Base-by-base conservation (phyloP, 805 yeast genomes). In the Hanseniaspora thailandica region DNA sequence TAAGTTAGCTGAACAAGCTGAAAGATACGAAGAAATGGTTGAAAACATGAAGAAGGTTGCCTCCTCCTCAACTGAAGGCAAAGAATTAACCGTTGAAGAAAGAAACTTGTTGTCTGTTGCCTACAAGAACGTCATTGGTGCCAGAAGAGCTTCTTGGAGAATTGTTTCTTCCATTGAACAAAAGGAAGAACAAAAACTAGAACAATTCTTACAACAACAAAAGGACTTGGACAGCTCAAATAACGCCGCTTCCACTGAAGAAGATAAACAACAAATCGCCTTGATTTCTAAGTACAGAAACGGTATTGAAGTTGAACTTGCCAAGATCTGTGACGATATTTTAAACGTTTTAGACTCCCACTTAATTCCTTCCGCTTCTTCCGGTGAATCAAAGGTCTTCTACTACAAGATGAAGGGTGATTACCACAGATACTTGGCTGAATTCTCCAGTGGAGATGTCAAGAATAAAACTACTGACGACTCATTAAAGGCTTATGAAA, bases 321-420 rank as follows among this genome's bases (percentile, higher is more conserved):
- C 88, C 60, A 85, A 84, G 70, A 89, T 90, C 66, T 88, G 97
- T 73, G 94, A 87, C 66, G 97, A 89, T 70, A 89, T 93, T 65
- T 76, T 93, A 66, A 75, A 82, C 40, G 96, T 90, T 58, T 79
- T 93, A 68, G 82, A 87, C 60, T 77, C 85, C 64, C 94, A 88
- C 71, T 82, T 90, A 71, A 87, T 90, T 65, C 89, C 96, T 61
- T 77, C 90, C 58, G 97, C 97, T 58, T 86, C 84, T 69, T 81
- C 95, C 60, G 97, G 97, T 66, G 98, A 93, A 75, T 88, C 96
- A 49, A 88, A 90, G 78, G 97, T 90, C 55, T 90, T 90, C 73
- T 90, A 90, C 79, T 88, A 86, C 76, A 90, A 90, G 80, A 90
- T 90, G 97, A 90, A 90, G 77, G 98, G 97, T 78, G 98, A 90